Base-by-base conservation (phyloP, 176 grass and related monocot genomes). In the Puccinellia tenuiflora region DNA sequence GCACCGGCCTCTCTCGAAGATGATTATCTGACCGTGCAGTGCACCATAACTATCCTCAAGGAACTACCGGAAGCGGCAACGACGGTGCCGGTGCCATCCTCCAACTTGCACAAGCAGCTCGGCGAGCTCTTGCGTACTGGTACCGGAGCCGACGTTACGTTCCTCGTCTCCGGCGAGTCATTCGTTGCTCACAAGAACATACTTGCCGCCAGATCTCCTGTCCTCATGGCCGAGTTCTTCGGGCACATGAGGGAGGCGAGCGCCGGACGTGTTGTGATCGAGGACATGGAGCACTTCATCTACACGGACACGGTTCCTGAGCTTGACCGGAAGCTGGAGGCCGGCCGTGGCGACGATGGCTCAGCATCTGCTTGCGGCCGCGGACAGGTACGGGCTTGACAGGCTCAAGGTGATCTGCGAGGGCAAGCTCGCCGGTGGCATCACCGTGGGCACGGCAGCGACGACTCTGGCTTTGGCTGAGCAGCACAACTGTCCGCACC, bases 331-430 rank as follows among this genome's bases (percentile, higher is more conserved):
- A 30, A 80, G 10, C 40, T 9, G 66, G 53, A 72, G 24, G 40
- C 20, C 0, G 24, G 40, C 20, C 0, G 34, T 42, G 16, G 3
- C 35, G 5, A 39, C 77, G 3, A 53, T 80, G 34, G 43, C 46
- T 21, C 68, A 86, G 3, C 85, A 86, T 81, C 16, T 86, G 13
- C 85, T 67, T 26, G 57, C 28, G 24, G 85, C 78, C 55, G 57
- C 85, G 11, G 85, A 86, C 30, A 75, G 68, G 69, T 86, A 81
- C 20, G 85, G 69, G 14, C 25, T 81, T 8, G 78, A 81, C 18
- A 43, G 68, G 68, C 68, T 80, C 20, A 62, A 79, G 24, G 40
- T 39, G 3, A 62, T 79, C 2, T 86, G 76, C 2, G n/a, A 63
- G 59, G n/a, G 28, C n/a, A 64, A 52, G 42, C 67, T 80, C 8